Base-by-base conservation (phyloP, 164 flowering plant species). In the Hamamelis virginiana region DNA sequence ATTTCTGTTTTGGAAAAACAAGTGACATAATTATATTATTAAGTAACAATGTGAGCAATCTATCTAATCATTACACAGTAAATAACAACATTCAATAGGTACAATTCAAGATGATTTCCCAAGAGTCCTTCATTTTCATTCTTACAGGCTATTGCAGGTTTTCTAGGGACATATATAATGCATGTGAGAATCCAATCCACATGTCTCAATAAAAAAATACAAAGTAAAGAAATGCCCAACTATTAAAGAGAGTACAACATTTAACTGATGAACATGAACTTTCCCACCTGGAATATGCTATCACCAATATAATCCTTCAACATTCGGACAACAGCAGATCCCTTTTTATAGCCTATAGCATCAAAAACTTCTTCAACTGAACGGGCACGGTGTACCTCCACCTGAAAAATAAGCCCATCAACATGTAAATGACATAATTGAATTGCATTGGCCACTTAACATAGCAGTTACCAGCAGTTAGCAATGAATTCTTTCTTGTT, bases 241-340 rank as follows among this genome's bases (percentile, higher is more conserved):
- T 2, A 25, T 19, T 19, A 55, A 48, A 13, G 16, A n/a, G n/a
- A 48, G 5, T 48, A n/a, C n/a, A n/a, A n/a, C n/a, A n/a, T n/a
- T n/a, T n/a, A n/a, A n/a, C 52, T 48, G 57, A 62, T 43, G 41
- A 48, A 28, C 19, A 22, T 19, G 13, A 33, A 45, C 19, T 13
- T 22, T 53, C 59, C 13, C 19, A 74, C 83, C 79, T 75, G 71
- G 66, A 81, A 73, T 14, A 57, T 48, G 3, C 60, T 62, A 21
- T 52, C 72, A 15, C 82, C 84, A 64, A 81, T 70, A 62, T 66
- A 78, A n/a, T 62, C 45, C 55, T 75, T 59, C 67, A 81, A 47
- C 84, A 81, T 81, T 21, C 82, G 63, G 25, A 81, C 78, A 19
- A 81, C 64, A 52, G 78, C 62, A n/a, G 82, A 73, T 10, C 84